Base-by-base conservation (phyloP, 495 filamentous ascomycete genomes). In the Xylaria sp. region DNA sequence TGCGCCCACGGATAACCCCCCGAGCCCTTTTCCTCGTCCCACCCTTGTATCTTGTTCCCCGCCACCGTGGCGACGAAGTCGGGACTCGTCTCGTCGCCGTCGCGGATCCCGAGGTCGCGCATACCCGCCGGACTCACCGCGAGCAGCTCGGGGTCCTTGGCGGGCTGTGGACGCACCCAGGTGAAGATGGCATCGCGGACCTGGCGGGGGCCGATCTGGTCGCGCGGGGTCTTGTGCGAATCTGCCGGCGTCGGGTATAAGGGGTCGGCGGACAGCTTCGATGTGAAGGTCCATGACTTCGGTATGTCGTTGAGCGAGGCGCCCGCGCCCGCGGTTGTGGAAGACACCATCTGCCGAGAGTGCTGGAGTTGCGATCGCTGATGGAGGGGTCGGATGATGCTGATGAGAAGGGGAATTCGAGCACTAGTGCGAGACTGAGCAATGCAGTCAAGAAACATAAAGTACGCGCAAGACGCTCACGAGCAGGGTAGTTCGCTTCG, bases 1-100 rank as follows among this genome's bases (percentile, higher is more conserved):
- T 98, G 95, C 43, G 97, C 94, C 96, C 96, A 99, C 15, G 96
- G 97, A 77, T 98, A 98, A 44, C 95, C 89, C 33, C 86, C 82
- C 53, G 89, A 85, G 80, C 69, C 88, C 86, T 74, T 91, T 82
- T 82, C 79, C 21, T 79, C 82, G 73, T 91, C 84, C 77, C 87
- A 86, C 50, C 90, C 89, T 46, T 87, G 85, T 12, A 97, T 85
- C 75, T 89, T 89, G 78, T 97, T 98, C 3, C 96, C 96, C 0
- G 91, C 88, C 21, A 95, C 91, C 6, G 92, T 83, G 11, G 88
- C 83, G 71, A 89, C 86, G 83, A 99, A 98, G 11, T 93, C 90
- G n/a, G 90, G 81, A 1, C 86, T 92, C 50, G 88, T 78, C 64
- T 90, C 89, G 73, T 94, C 93, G 2, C 85, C 89, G 12, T 83